Percentiles rank a stretch among this genome's conserved stretches.
These are phyloP conservation scores for Phytophthora ohioensis DNA, from an alignment of 352 stramenopile genomes.

Conservation along the genomic window DNA sequence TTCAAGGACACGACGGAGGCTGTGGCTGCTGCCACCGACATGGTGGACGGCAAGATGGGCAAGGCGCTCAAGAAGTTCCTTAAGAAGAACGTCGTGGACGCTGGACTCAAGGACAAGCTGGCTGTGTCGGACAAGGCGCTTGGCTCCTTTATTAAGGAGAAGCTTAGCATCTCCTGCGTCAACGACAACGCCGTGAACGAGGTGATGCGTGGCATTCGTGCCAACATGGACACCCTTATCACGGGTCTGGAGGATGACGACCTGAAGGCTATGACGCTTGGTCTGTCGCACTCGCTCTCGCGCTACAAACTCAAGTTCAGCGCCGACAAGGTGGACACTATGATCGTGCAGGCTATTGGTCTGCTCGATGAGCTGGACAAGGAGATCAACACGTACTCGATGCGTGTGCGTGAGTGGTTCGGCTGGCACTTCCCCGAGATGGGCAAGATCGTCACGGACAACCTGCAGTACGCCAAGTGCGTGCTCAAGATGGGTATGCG, in stretches of 20 bases:
- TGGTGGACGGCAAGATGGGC: conserved; percentile 98
- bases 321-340: conserved; percentile 99
- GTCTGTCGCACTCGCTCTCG: conserved; percentile 98
- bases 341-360: conserved; percentile 99
- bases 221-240: conserved; percentile 96
- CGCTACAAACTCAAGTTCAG: conserved; percentile 99
- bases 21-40: conserved; percentile 96
- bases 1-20: conserved; percentile 99
- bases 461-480: conserved; percentile 98
- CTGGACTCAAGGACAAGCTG: conserved; percentile 94
- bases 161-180: conserved; percentile 94
- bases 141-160: conserved; percentile 98
- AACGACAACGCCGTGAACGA: conserved; percentile 95
- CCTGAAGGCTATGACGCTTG: conserved; percentile 98
- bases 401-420: conserved; percentile 99
- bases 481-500: conserved; percentile 96
- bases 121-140: conserved; percentile 98
- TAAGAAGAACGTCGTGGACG: conserved; percentile 99
- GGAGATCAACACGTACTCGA: conserved; percentile 99
- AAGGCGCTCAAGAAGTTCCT: conserved; percentile 99
- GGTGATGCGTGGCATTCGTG: conserved; percentile 97
- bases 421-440: conserved; percentile 98
- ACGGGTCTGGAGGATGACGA: conserved; percentile 91
- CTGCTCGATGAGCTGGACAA: conserved; percentile 99
- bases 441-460: conserved; percentile 98